Base-by-base conservation (phyloP, 192 early-diverging fungal genomes). In the Chytriomyces hyalinus region DNA sequence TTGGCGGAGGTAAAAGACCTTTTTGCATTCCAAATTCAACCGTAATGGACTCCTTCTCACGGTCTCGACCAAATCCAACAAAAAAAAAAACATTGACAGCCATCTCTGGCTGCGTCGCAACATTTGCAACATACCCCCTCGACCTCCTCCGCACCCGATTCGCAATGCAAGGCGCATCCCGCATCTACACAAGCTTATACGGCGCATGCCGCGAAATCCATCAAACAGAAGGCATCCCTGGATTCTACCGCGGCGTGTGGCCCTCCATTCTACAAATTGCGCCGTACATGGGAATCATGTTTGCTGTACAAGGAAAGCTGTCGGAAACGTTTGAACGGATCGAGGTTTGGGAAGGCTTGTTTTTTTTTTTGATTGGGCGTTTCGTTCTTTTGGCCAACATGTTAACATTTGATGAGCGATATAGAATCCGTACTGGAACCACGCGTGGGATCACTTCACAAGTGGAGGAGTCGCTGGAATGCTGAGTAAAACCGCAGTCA, bases 91-190 rank as follows among this genome's bases (percentile, higher is more conserved):
- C 36, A 36, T 36, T 36, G 0, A 0, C 67, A 63, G 86, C 93
- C 7, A 22, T 90, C n/a, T 91, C 94, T 9, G 97, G 94, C 17
- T 87, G 84, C 44, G 75, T 90, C 9, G 95, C 95, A 11, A 97
- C 96, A 4, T 70, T 90, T 0, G 77, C 80, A 0, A 96, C 97
- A 49, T 99, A 97, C 86, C 96, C 97, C n/a, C 92, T 99, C 69
- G 97, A 99, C 87, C 87, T 99, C 5, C 82, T 99, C 47, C 88
- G 97, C 59, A 99, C 97, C 3, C 87, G 95, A 24, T 99, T 99
- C 87, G 94, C 96, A 4, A 87, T 93, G 11, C 95, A 97, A 75
- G 90, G 91, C 45, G 53, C 78, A 8, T 88, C 86, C 9, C 53
- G 86, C 83, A 86, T 93, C 8, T 95, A 97, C 82, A 84, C 75